Conservation (phyloP, 164 flowering plant genomes). For the Magnolia changhungtana region DNA sequence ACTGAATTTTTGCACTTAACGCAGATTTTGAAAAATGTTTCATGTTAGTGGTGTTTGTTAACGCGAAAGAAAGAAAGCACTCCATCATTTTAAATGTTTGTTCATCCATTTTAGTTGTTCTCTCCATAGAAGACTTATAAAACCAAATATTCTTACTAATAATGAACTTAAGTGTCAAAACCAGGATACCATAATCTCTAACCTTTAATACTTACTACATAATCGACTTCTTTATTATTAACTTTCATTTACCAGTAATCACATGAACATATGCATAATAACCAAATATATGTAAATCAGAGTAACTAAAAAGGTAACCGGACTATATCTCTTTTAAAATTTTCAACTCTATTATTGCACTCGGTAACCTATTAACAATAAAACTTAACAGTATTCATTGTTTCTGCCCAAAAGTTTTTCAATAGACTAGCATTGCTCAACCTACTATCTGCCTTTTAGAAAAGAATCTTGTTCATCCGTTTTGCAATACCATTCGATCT, state of each 20-base stretch:
- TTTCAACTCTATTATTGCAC: neutral
- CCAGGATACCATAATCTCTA: slow-evolving; percentile 5
- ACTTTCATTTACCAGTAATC: neutral
- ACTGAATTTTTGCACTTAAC: no score
- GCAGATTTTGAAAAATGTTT: no score
- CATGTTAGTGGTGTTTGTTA: no score
- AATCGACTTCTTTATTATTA: neutral
- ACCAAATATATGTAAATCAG: slow-evolving; percentile 2
- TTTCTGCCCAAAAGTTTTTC: slow-evolving; percentile 4
- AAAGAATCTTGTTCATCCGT: neutral
- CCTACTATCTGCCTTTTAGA: neutral
- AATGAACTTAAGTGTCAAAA: neutral
- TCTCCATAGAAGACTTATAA: neutral
- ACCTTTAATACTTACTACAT: neutral
- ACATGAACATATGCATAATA: slow-evolving; percentile 12
- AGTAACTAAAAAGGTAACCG: slow-evolving; percentile 2
- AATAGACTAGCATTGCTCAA: neutral
- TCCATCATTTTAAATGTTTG: neutral
- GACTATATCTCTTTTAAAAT: slow-evolving; percentile 7
- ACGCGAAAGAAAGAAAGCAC: no score
- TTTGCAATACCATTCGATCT: neutral
- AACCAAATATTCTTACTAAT: slow-evolving; percentile 1
- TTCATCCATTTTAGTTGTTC: neutral
- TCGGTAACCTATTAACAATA: neutral
- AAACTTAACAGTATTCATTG: neutral